Evolutionary conservation across 208 protist genomes (phyloP), one percentile per base, ranked within the genome.

Genomic region (Trypanosomatidae sp.): DNA sequence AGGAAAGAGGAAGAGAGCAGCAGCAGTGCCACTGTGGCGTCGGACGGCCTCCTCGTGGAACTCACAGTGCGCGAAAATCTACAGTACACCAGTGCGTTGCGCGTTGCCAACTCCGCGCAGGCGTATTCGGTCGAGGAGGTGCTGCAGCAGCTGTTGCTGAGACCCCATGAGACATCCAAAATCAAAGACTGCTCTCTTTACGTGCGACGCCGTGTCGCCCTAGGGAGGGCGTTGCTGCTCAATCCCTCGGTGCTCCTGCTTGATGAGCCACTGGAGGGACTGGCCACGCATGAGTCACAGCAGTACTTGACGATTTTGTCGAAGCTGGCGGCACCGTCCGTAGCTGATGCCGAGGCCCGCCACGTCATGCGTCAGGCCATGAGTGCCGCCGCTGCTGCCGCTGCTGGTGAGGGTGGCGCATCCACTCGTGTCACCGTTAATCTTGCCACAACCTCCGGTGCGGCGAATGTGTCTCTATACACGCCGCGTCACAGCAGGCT

Each of bases 201-300:
- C 70, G 78, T 83, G 22, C 85, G 78, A 25, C 81, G 86, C 12
- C 80, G 88, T 19, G 83, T 89, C 2, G 78, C 84, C 13, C 67
- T 93, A 6, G 88, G 81, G 19, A 81, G 75, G 68, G 85, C 89
- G 74, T 69, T 93, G 50, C 81, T 91, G 60, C 77, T 87, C n/a
- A 84, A 86, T 67, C 88, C 88, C 13, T 75, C 66, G 3, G 77
- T 88, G 56, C 71, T 93, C 28, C 77, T 89, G 22, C 72, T 90
- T 36, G 85, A 86, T 69, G 77, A 83, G 56, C 76, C 81, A 33
- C 75, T 90, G 22, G 71, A 88, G 55, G 82, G 82, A 30, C 67
- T 93, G 19, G 79, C 85, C 13, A 89, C 86, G 41, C 81, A 93
- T 67, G 88, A 93, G 77, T 83, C 85, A 25, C 79, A 83, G 67